These are phyloP conservation scores for Phytopythium boreale DNA, from an alignment of 352 stramenopile genomes.

Conservation along the genomic window DNA sequence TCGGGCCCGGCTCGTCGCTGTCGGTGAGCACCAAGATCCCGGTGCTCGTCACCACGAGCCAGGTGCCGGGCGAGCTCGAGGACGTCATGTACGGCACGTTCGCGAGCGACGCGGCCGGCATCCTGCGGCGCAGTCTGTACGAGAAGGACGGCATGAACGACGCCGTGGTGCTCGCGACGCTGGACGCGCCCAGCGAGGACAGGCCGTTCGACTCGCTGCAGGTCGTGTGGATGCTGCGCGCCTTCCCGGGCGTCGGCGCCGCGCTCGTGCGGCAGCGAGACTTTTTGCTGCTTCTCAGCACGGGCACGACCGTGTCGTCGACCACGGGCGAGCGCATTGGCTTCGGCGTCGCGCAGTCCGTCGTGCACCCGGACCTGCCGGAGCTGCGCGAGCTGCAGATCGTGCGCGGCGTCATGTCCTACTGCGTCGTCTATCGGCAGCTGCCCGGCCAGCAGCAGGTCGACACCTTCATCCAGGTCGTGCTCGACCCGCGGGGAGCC, in stretches of 20 bases:
- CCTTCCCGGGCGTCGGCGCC: slow-evolving; percentile 21
- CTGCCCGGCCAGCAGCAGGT: slow-evolving; percentile 24
- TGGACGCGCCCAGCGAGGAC: slow-evolving; percentile 26
- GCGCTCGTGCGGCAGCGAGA: slow-evolving; percentile 35
- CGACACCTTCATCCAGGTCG: slow-evolving; percentile 37
- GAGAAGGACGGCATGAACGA: slow-evolving; percentile 34
- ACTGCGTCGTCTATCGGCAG: slow-evolving; percentile 43
- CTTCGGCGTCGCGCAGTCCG: slow-evolving; percentile 40
- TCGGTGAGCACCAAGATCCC: slow-evolving; percentile 38
- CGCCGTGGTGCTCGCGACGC: slow-evolving; percentile 31
- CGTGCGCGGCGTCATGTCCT: slow-evolving; percentile 37
- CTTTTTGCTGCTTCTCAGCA: slow-evolving; percentile 30
- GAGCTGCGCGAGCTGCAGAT: slow-evolving; percentile 30
- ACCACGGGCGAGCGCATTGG: slow-evolving; percentile 38
- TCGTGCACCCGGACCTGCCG: slow-evolving; percentile 38
- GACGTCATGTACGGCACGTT: slow-evolving; percentile 49
- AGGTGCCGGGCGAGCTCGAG: slow-evolving; percentile 39
- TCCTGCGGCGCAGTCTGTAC: slow-evolving; percentile 29
- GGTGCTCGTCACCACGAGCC: slow-evolving; percentile 27
- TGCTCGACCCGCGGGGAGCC: slow-evolving; percentile 34
- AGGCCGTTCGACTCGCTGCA: slow-evolving; percentile 46
- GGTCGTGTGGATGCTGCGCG: slow-evolving; percentile 44
- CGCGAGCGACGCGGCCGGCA: slow-evolving; percentile 34
- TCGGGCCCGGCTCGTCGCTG: slow-evolving; percentile 39
- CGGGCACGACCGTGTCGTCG: slow-evolving; percentile 29